These are phyloP conservation scores for Boletus tomentosulus DNA, from an alignment of 768 basidiomycete species.

Conservation along the genomic window DNA sequence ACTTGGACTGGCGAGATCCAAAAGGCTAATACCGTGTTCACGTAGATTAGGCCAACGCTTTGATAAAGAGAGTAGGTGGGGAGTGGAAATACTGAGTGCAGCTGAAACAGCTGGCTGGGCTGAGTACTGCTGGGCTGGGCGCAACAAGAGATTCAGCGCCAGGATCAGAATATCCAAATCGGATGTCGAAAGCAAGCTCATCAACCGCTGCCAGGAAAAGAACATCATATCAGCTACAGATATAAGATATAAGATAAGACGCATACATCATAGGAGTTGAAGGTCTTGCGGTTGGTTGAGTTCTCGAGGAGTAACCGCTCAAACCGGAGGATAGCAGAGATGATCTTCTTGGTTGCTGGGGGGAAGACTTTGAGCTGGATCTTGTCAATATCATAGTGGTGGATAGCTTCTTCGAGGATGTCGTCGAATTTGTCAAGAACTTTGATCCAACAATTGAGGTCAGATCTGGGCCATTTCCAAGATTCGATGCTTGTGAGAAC, in stretches of 20 bases:
- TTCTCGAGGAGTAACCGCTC: slow-evolving; percentile 91
- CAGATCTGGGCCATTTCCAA: slow-evolving; percentile 96
- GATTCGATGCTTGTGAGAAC: slow-evolving; percentile 64
- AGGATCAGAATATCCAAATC: slow-evolving; percentile 87
- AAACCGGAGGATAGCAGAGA: slow-evolving; percentile 84
- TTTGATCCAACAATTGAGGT: slow-evolving; percentile 94
- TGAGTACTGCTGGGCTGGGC: slow-evolving; percentile 94
- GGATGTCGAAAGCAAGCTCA: slow-evolving; percentile 79
- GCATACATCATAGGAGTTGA: slow-evolving; percentile 93
- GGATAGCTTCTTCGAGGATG: slow-evolving; percentile 78
- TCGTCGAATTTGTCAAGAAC: slow-evolving; percentile 94
- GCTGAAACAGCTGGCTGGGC: slow-evolving; percentile 81
- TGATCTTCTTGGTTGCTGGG: slow-evolving; percentile 62
- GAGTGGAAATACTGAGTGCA: slow-evolving; percentile 75
- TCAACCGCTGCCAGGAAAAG: slow-evolving; percentile 62
- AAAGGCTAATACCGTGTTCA: slow-evolving; percentile 73
- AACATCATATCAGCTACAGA: slow-evolving; percentile 4
- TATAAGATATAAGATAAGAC: background rate
- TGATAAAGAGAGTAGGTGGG: slow-evolving; percentile 76
- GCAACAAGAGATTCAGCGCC: slow-evolving; percentile 79
- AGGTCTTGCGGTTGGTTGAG: slow-evolving; percentile 96
- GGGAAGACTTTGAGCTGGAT: slow-evolving; percentile 79
- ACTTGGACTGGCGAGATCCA: slow-evolving; percentile 63
- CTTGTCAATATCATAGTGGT: slow-evolving; percentile 81
- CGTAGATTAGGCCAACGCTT: slow-evolving; percentile 82